Evolutionary conservation across 805 yeast genomes (phyloP).

Genomic region (Millerago galiae): DNA sequence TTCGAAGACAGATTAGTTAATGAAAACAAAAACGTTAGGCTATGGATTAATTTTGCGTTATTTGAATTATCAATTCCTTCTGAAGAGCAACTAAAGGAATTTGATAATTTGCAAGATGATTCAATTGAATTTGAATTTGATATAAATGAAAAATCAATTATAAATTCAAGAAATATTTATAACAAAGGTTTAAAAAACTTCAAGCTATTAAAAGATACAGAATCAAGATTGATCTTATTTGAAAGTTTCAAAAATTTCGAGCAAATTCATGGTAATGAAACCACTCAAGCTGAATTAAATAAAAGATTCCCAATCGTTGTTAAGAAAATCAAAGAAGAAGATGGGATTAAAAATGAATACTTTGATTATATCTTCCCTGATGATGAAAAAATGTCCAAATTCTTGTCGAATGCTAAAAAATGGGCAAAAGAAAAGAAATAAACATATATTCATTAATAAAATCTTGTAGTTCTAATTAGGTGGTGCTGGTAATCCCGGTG

Average conservation of each 20-base stretch:
- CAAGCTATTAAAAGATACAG: conserved; percentile 30
- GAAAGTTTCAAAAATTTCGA: conserved; percentile 67
- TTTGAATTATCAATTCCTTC: conserved; percentile 67
- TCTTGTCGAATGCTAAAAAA: conserved; percentile 41
- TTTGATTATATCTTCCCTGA: conserved; percentile 65
- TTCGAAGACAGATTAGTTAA: conserved; percentile 34
- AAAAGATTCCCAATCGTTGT: conserved; percentile 49
- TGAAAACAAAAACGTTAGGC: conserved; percentile 28
- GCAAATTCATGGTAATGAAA: conserved; percentile 46
- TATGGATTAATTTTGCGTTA: conserved; percentile 63
- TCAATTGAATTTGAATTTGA: conserved; percentile 44
- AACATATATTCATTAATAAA: background rate
- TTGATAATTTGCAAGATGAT: conserved; percentile 28
- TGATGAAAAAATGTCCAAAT: conserved; percentile 35
- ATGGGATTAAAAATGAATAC: conserved; percentile 47
- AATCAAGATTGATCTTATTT: conserved; percentile 45
- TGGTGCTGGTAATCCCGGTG: conserved; percentile 4
- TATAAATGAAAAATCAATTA: conserved; percentile 43
- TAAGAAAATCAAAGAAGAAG: conserved; percentile 36
- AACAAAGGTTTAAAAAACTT: conserved; percentile 43
- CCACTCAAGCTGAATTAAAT: conserved; percentile 29
- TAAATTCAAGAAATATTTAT: conserved; percentile 50
- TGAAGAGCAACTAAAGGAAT: conserved; percentile 38
- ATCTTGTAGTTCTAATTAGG: background rate
- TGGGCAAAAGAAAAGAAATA: conserved; percentile 34